phyloP scores from a whole-genome alignment of 805 yeast species.

The Kazachstania kunashirensis region DNA sequence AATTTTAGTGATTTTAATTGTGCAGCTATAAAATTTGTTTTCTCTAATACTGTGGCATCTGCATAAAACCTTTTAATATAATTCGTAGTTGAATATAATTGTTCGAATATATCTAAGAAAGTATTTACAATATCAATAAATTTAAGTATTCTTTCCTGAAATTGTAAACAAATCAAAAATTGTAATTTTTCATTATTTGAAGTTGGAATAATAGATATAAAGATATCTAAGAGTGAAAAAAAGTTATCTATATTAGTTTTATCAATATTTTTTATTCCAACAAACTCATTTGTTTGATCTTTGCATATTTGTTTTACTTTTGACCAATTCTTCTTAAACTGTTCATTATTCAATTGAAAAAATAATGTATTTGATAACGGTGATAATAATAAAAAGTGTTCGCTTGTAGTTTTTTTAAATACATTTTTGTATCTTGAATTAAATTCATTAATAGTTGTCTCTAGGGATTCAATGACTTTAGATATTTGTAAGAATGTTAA shows the following conservation, averaged over 20 bases:
- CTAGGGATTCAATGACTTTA: background rate
- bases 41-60: conserved; percentile 43
- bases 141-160: conserved; percentile 29
- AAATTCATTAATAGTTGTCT: conserved; percentile 24
- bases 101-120: conserved; percentile 35
- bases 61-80: conserved; percentile 39
- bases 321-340: conserved; percentile 37
- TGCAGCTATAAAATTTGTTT: conserved; percentile 44
- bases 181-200: conserved; percentile 35
- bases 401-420: conserved; percentile 14
- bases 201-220: conserved; percentile 43
- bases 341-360: conserved; percentile 41
- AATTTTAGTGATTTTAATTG: conserved; percentile 44
- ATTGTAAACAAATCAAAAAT: conserved; percentile 30
- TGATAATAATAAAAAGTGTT: conserved; percentile 38
- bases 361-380: conserved; percentile 54
- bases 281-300: conserved; percentile 12
- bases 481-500: background rate
- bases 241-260: conserved; percentile 11
- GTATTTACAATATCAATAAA: conserved; percentile 29
- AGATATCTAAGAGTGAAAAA: conserved; percentile 34
- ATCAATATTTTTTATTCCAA: conserved; percentile 2
- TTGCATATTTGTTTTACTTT: conserved; percentile 22
- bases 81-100: conserved; percentile 25
- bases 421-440: conserved; percentile 25